These are phyloP conservation scores for Lichtheimia ornata DNA, from an alignment of 371 early-diverging fungal species.

Conservation along the genomic window DNA sequence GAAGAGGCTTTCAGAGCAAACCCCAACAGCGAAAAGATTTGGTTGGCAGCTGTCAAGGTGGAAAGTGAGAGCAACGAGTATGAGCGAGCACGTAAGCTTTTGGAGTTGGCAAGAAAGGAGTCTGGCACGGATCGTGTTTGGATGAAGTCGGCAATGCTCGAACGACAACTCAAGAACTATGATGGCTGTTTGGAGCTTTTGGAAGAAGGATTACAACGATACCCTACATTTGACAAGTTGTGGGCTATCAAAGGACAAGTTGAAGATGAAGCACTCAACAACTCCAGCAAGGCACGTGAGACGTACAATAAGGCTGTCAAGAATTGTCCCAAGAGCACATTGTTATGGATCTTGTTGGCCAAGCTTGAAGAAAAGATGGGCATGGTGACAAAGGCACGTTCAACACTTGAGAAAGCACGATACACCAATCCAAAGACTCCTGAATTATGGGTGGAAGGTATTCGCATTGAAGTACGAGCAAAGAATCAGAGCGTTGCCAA, in stretches of 20 bases:
- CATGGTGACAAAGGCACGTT: slow-evolving; percentile 78
- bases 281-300: slow-evolving; percentile 74
- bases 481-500: slow-evolving; percentile 76
- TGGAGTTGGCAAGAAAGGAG: slow-evolving; percentile 77
- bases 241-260: slow-evolving; percentile 95
- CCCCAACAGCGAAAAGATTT: slow-evolving; percentile 89
- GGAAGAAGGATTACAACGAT: slow-evolving; percentile 69
- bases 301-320: slow-evolving; percentile 79
- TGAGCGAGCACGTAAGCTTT: slow-evolving; percentile 76
- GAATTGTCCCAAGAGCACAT: slow-evolving; percentile 73
- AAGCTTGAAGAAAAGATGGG: slow-evolving; percentile 78
- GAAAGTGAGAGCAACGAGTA: slow-evolving; percentile 88
- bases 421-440: slow-evolving; percentile 80
- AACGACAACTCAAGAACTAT: slow-evolving; percentile 74
- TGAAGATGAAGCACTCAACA: slow-evolving; percentile 47
- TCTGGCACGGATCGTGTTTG: slow-evolving; percentile 82
- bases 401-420: slow-evolving; percentile 86
- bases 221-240: slow-evolving; percentile 82
- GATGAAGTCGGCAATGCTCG: slow-evolving; percentile 93
- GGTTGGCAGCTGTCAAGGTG: slow-evolving; percentile 95
- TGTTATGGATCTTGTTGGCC: slow-evolving; percentile 83
- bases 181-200: slow-evolving; percentile 72
- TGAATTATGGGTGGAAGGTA: slow-evolving; percentile 88
- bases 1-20: slow-evolving; percentile 90
- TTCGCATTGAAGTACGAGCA: slow-evolving; percentile 78